A percentile compares a stretch with the other conserved stretches of the same genome.
These are phyloP conservation scores for Aspergillus diversus DNA, from an alignment of 495 filamentous ascomycete genomes.

Conservation along the genomic window DNA sequence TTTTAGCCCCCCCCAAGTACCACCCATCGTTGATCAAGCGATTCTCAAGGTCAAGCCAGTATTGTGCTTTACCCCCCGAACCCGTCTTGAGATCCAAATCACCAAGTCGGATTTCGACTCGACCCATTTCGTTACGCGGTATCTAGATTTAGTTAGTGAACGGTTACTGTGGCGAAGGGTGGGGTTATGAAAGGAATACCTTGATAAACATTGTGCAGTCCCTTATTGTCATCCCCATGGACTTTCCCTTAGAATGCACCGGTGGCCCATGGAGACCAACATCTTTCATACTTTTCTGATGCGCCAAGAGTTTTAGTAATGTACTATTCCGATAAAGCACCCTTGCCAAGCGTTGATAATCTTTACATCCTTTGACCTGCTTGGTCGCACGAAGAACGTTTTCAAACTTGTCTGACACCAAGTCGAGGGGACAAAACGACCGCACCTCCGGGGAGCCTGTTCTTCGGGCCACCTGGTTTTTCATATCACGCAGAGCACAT, in stretches of 20 bases:
- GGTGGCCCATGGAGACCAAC: conserved; percentile 45
- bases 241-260: conserved; percentile 37
- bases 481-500: conserved; percentile 74
- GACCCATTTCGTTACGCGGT: conserved; percentile 32
- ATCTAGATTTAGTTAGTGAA: conserved; percentile 19
- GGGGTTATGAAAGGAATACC: conserved; percentile 36
- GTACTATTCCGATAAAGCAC: conserved; percentile 43
- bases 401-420: conserved; percentile 48
- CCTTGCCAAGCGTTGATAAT: conserved; percentile 38
- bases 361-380: conserved; percentile 43
- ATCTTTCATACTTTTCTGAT: conserved; percentile 37
- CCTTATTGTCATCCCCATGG: conserved; percentile 80
- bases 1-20: conserved; percentile 60
- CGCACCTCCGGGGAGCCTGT: conserved; percentile 31
- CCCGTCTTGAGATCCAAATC: conserved; percentile 89
- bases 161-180: neutral
- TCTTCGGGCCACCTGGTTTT: conserved; percentile 38
- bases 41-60: conserved; percentile 72
- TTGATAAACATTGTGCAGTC: conserved; percentile 86
- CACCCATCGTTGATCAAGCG: conserved; percentile 70
- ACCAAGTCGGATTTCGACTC: conserved; percentile 74
- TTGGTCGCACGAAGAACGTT: conserved; percentile 41
- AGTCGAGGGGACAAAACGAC: conserved; percentile 62
- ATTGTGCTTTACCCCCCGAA: conserved; percentile 64
- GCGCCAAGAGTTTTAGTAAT: conserved; percentile 37